Evolutionary conservation across 202 grass and related monocot species (phyloP), one percentile per base, ranked within the genome.

Genomic region (Cymbopogon flexuosus): DNA sequence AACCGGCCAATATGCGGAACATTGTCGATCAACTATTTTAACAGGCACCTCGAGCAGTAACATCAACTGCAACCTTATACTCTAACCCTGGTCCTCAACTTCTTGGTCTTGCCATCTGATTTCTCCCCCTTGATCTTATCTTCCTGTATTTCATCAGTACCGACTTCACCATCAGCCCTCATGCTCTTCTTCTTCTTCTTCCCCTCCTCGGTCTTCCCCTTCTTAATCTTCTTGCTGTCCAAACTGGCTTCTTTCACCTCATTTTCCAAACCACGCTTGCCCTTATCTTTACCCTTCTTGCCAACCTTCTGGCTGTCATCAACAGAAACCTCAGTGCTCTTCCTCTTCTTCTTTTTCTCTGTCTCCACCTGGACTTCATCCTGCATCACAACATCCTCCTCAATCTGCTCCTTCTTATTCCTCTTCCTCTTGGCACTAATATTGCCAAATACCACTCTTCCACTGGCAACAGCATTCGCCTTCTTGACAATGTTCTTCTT

Each of bases 311-410:
- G 27, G 6, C 1, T 65, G 5, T 84, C 73, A 22, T 16, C 65
- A 33, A 18, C 34, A 75, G n/a, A 4, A 40, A 54, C 62, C 11
- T 8, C 40, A 19, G 10, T 47, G 39, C 62, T 75, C 40, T 79
- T 91, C 81, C 65, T 88, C 30, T 33, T 77, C 79, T 72, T 87
- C 78, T 36, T 89, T 21, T 83, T 77, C 85, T 81, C 46, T 0
- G 1, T 41, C 11, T 31, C 23, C 14, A 10, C 78, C 33, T 35
- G 71, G 6, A 68, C 49, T 41, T 73, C 76, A 35, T 56, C 76
- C 61, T 65, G 61, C 62, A 56, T 60, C 58, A 45, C 74, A 72
- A 16, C 56, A 62, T 39, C 76, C 37, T 45, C 72, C 37, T 76
- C 75, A 67, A 8, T 69, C 57, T 73, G 83, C 30, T 73, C 70